A percentile compares a stretch with the other conserved stretches of the same genome.
phyloP scores from a whole-genome alignment of 2,329 filamentous ascomycete species.

The Ophiognomonia clavigignenti-juglandacearum region DNA sequence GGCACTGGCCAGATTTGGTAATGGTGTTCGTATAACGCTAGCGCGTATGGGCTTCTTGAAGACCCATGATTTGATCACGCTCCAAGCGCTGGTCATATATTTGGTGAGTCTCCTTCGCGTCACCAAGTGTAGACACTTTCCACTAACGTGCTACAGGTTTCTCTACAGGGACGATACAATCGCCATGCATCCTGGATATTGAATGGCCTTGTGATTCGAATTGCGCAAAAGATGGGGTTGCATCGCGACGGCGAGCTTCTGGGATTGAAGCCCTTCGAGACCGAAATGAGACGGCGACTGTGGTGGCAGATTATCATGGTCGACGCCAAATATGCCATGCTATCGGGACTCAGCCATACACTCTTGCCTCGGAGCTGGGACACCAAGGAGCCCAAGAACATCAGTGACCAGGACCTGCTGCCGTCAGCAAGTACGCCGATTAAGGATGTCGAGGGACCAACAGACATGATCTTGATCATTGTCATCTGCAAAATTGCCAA shows the following conservation, averaged over 20 bases:
- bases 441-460: constrained; percentile 49
- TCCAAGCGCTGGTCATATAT: constrained; percentile 57
- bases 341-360: constrained; percentile 52
- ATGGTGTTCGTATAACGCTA: constrained; percentile 46
- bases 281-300: constrained; percentile 61
- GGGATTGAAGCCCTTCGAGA: constrained; percentile 56
- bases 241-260: constrained; percentile 56
- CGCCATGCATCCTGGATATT: constrained; percentile 57
- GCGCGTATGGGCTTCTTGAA: constrained; percentile 52
- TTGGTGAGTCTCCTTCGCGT: constrained; percentile 34
- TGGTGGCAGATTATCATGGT: constrained; percentile 63
- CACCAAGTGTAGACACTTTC: background rate
- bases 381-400: constrained; percentile 50
- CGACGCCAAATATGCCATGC: constrained; percentile 51
- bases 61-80: constrained; percentile 50
- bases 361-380: constrained; percentile 50
- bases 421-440: constrained; percentile 48
- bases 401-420: constrained; percentile 55
- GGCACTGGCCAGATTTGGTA: constrained; percentile 46
- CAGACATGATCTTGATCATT: constrained; percentile 56
- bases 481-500: constrained; percentile 45
- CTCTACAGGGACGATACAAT: constrained; percentile 53
- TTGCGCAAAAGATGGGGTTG: constrained; percentile 64
- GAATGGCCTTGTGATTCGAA: constrained; percentile 55
- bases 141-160: constrained; percentile 35